Evolutionary conservation across 2,329 filamentous ascomycete genomes (phyloP), one percentile per base, ranked within the genome.

Genomic region (Cucurbitaria berberidis): DNA sequence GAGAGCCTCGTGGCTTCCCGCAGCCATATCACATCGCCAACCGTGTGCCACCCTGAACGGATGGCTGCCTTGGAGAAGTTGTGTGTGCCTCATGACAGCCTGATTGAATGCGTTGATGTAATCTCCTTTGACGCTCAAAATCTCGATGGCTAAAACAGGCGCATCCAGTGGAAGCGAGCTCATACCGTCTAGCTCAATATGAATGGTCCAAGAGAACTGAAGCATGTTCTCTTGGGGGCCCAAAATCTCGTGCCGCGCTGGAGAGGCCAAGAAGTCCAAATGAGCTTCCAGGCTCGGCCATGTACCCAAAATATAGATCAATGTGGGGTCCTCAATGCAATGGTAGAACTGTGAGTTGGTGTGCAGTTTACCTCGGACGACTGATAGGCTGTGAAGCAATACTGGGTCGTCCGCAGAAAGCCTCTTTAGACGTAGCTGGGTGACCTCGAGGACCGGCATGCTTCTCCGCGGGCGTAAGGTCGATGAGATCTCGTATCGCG

Each of bases 241-340:
- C 19, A 73, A 59, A 47, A 71, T 40, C 53, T 68, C 61, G 45
- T 63, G 53, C 43, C 60, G 60, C 52, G 51, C 56, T 40, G 67
- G 58, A 42, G 68, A 72, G 22, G 62, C 63, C 8, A 71, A 64
- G 34, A 69, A 71, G 2, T 58, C 48, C n/a, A 55, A 38, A 55
- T 72, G 69, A 1, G 68, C 64, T 26, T 67, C 54, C 41, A 73
- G 57, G 47, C 48, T 63, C 43, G 61, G 62, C 69, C 68, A 73
- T 42, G 69, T 48, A 11, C 70, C 69, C 45, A 70, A 55, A 64
- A 72, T 69, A 60, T 65, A 73, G 44, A 71, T 49, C 40, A 67
- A 46, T 29, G 57, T 50, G 45, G 68, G 55, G 41, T 69, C 66
- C 46, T 70, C 53, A 53, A 68, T 57, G 59, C 66, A 69, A 47